Base-by-base conservation (phyloP, 192 early-diverging fungal genomes). In the Oehlia diaphana region DNA sequence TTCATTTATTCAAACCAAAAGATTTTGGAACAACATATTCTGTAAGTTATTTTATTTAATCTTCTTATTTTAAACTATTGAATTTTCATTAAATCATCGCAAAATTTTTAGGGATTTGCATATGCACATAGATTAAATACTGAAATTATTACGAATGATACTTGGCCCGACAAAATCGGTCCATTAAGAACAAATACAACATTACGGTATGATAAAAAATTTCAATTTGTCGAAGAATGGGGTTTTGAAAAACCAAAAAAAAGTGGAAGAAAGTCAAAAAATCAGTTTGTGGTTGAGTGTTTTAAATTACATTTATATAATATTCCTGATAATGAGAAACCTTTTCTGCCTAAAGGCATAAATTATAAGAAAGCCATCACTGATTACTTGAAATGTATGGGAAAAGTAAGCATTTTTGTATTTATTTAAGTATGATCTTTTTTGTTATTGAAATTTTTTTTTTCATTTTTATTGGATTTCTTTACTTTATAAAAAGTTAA, bases 121-220 rank as follows among this genome's bases (percentile, higher is more conserved):
- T 58, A 58, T 21, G 14, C 53, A 21, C 14, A 79, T 9, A 75
- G 63, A 75, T 1, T 63, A 63, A 35, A 75, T 63, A 31, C 37
- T 1, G 53, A 75, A 63, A n/a, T 75, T 16, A 63, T 75, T 37
- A 75, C 74, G 33, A 75, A 75, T 6, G n/a, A 61, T 63, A 39
- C 16, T 5, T 75, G 74, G 58, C 73, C 53, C 5, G 53, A 35
- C 35, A 14, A 63, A 75, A 19, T 39, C 16, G 74, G 74, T 39
- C 9, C 10, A 35, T 63, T 75, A n/a, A 75, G 39, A 63, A 75
- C 58, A 28, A 63, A 75, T 35, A 75, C 74, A 14, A 61, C 39
- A 8, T 63, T 75, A n/a, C 37, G 39, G 28, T 75, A 75, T 75
- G 74, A 75, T n/a, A 7, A 49, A 72, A 75, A 75, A 9, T 33